Base-by-base conservation (phyloP, 768 basidiomycete genomes). In the Guyanaporus albipodus region DNA sequence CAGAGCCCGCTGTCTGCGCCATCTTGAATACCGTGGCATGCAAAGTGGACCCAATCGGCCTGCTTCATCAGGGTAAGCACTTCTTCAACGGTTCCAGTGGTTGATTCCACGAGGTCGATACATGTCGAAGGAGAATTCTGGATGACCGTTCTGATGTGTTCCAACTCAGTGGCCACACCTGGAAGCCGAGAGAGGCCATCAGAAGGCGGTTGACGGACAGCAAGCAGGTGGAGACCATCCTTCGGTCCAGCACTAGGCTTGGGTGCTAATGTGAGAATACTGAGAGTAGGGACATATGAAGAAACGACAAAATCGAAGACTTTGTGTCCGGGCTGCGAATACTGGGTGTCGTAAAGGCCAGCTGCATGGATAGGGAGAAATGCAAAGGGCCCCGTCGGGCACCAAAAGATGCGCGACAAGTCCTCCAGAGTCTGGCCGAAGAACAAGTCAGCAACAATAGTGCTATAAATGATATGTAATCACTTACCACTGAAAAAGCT, bases 91-190 rank as follows among this genome's bases (percentile, higher is more conserved):
- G 43, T 50, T 10, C 43, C 35, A 2, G 15, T 6, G 11, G 40
- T 23, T 4, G 44, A 39, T 12, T 46, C 38, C 4, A 38, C 6
- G 11, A 53, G n/a, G 8, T 11, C 29, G 22, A 31, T 39, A 11
- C 3, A 17, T 6, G 32, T 17, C 8, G 26, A 43, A 5, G 37
- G 17, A 3, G 44, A 22, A 8, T 15, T 17, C 3, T 8, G 2
- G 14, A 51, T 8, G 0, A 49, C 22, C 1, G 11, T 1, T 4
- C n/a, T 40, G 24, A 18, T 66, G 61, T 43, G 64, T 66, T 31
- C 54, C 66, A 44, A 54, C 55, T 46, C 48, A 1, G 50, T 48
- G 10, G 52, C 38, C 6, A 50, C 37, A 17, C 49, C 50, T 3
- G 44, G 55, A 4, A 63, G 46, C 18, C 28, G 32, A 8, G 1